A percentile compares a stretch with the other conserved stretches of the same genome.
Evolutionary conservation across 257 asterid genomes (phyloP).

Genomic region (Prunella vulgaris): DNA sequence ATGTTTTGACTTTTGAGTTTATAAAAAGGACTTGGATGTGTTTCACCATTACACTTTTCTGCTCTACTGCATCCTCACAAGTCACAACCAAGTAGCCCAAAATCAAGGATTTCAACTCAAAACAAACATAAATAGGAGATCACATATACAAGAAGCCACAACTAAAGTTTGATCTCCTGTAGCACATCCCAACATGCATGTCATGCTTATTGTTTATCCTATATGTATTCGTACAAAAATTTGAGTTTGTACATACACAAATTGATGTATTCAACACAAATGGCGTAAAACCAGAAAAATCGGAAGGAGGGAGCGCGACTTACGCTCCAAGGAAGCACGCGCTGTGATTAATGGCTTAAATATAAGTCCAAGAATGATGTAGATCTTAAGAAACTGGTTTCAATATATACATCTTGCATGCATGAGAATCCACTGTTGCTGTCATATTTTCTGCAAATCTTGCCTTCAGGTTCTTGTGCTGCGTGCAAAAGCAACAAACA

Average conservation of each 20-base stretch:
- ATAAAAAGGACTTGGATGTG: too few species aligned
- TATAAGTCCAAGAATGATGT: neutral
- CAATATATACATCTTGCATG: slow-evolving; percentile 79
- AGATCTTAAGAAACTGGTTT: slow-evolving; percentile 39
- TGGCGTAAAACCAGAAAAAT: neutral
- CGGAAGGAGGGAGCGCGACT: neutral
- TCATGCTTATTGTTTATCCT: too few species aligned
- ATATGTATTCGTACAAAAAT: too few species aligned
- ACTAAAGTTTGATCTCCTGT: too few species aligned
- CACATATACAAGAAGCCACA: too few species aligned
- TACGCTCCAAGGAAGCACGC: neutral
- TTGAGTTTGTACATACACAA: neutral
- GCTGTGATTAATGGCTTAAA: neutral
- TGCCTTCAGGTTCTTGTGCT: slow-evolving; percentile 64
- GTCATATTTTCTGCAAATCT: slow-evolving; percentile 61
- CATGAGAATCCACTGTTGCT: slow-evolving; percentile 55
- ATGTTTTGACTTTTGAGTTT: too few species aligned
- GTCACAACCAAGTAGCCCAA: too few species aligned
- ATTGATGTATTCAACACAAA: neutral
- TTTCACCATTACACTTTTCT: too few species aligned
- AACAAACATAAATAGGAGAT: too few species aligned
- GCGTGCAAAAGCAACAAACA: slow-evolving; percentile 21
- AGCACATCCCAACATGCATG: too few species aligned
- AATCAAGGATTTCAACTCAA: too few species aligned
- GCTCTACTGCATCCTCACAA: too few species aligned